A percentile compares a stretch with the other conserved stretches of the same genome.
phyloP scores from a whole-genome alignment of 2,329 filamentous ascomycete genomes.

The Clonostachys sp. region DNA sequence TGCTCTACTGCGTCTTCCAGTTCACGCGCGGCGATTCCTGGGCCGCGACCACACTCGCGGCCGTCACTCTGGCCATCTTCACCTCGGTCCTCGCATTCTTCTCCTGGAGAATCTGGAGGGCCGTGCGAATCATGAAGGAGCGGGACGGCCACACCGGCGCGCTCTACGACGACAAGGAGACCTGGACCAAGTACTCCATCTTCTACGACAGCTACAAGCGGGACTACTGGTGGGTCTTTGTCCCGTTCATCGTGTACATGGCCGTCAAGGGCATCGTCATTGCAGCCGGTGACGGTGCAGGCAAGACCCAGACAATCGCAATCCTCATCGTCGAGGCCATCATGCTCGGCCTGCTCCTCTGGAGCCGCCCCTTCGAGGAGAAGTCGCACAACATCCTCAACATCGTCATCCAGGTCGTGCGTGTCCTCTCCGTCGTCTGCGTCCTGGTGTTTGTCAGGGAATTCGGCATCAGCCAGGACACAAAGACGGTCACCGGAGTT shows the following conservation, averaged over 20 bases:
- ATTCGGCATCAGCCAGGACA: conserved; percentile 83
- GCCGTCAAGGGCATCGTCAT: conserved; percentile 85
- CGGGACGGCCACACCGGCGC: conserved; percentile 66
- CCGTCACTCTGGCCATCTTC: conserved; percentile 74
- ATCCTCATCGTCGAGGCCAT: conserved; percentile 78
- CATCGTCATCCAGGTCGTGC: conserved; percentile 83
- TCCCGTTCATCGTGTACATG: conserved; percentile 85
- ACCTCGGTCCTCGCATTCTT: conserved; percentile 81
- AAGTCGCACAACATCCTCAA: conserved; percentile 91
- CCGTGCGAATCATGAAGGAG: conserved; percentile 70
- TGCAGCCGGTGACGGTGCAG: conserved; percentile 80
- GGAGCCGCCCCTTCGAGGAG: conserved; percentile 81
- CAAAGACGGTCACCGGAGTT: conserved; percentile 91
- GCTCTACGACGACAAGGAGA: conserved; percentile 83
- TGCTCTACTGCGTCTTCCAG: conserved; percentile 92
- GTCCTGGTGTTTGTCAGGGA: conserved; percentile 93
- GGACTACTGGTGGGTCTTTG: conserved; percentile 95
- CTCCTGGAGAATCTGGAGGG: conserved; percentile 74
- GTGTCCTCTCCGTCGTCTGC: conserved; percentile 82
- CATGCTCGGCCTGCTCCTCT: conserved; percentile 76
- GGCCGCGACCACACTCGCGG: conserved; percentile 83
- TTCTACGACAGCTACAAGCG: conserved; percentile 97
- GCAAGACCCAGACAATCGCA: conserved; percentile 72
- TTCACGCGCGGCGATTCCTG: conserved; percentile 92
- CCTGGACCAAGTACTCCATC: conserved; percentile 92